A percentile compares a stretch with the other conserved stretches of the same genome.
Conservation (phyloP, 257 asterid genomes). For the Galeopsis tetrahit region DNA sequence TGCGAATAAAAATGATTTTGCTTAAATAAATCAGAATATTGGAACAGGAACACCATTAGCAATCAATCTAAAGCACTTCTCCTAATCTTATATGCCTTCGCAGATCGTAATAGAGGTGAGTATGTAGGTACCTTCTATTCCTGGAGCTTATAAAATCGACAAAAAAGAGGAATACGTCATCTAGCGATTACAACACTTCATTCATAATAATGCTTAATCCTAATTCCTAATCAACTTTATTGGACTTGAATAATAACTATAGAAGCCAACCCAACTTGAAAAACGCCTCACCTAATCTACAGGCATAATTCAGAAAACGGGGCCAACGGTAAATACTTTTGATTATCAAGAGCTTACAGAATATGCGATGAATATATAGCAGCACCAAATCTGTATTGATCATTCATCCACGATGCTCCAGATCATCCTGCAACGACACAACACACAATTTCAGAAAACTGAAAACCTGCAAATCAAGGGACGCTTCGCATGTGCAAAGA, state of each 20-base stretch:
- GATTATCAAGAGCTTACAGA: conserved; percentile 31
- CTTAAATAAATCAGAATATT: not conserved
- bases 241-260: too few species aligned
- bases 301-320: not conserved
- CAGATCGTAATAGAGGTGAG: not conserved
- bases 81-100: not conserved
- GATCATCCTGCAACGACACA: conserved; percentile 60
- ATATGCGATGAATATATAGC: conserved; percentile 17
- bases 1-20: not conserved
- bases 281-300: too few species aligned
- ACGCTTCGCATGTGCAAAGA: not conserved
- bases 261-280: not conserved
- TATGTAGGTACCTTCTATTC: too few species aligned
- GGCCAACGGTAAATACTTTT: not conserved
- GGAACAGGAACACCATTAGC: not conserved
- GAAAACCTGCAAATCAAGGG: conserved; percentile 27
- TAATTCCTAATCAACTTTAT: not conserved
- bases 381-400: conserved; percentile 38
- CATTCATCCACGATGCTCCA: conserved; percentile 70
- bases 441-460: conserved; percentile 21
- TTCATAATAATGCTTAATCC: not conserved
- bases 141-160: too few species aligned
- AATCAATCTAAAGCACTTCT: not conserved
- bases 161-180: not conserved
- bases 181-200: not conserved